Evolutionary conservation across 2,329 filamentous ascomycete genomes (phyloP).

Genomic region (Colletotrichum filicis): DNA sequence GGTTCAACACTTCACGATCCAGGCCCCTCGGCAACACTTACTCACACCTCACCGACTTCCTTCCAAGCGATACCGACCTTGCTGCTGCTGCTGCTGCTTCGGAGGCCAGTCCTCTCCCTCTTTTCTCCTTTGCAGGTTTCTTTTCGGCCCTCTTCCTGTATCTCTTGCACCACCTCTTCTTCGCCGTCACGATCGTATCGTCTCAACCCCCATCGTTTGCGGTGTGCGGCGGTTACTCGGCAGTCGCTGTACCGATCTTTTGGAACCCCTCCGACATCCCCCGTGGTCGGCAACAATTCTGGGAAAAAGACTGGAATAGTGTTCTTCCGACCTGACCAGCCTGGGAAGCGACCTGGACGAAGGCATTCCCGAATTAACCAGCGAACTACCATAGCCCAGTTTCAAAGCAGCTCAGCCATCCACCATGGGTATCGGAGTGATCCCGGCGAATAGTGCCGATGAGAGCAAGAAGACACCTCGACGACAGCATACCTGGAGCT

Average conservation of each 20-base stretch:
- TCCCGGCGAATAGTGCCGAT: conserved; percentile 24
- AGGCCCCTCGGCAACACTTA: conserved; percentile 8
- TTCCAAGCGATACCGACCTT: not conserved
- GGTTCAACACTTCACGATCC: conserved; percentile 24
- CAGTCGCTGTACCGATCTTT: conserved; percentile 25
- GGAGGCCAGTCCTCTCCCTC: not conserved
- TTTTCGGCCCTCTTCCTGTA: no score
- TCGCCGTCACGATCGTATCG: conserved; percentile 8
- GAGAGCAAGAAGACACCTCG: conserved; percentile 37
- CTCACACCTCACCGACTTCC: conserved; percentile 1
- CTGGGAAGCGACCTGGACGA: not conserved
- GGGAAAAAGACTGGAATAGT: not conserved
- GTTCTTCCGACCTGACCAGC: not conserved
- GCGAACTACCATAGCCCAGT: not conserved
- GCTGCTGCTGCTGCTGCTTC: no score
- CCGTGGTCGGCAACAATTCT: conserved; percentile 15
- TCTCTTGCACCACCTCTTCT: not conserved
- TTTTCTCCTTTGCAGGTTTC: not conserved
- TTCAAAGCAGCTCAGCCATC: not conserved
- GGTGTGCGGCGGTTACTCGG: conserved; percentile 27
- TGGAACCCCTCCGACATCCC: conserved; percentile 22
- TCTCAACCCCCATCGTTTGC: not conserved
- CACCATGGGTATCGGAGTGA: conserved; percentile 34
- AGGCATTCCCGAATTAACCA: not conserved
- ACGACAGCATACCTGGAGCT: conserved; percentile 53